Conservation (phyloP, 2,329 filamentous ascomycete genomes). For the Aureobasidium sp. region DNA sequence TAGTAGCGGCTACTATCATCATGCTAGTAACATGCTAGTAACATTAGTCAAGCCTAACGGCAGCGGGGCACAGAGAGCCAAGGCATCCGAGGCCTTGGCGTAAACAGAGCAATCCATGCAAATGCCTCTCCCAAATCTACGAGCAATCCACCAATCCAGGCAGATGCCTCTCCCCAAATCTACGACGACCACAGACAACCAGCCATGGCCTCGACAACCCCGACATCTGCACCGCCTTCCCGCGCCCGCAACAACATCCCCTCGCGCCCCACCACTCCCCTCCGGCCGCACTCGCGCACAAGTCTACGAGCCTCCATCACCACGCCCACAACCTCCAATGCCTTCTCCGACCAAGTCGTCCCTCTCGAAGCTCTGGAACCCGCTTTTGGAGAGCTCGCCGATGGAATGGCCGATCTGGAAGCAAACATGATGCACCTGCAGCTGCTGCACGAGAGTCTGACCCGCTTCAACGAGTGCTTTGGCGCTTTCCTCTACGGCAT, state of each 20-base stretch:
- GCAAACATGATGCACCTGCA: conserved; percentile 97
- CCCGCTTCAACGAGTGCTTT: conserved; percentile 92
- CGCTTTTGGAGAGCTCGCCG: conserved; percentile 85
- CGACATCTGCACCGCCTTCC: conserved; percentile 13
- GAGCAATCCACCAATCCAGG: too few species aligned
- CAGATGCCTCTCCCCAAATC: too few species aligned
- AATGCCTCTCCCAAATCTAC: too few species aligned
- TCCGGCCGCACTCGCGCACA: conserved; percentile 81
- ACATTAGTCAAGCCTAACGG: too few species aligned
- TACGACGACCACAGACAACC: too few species aligned
- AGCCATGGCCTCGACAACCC: conserved; percentile 11
- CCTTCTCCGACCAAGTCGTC: conserved; percentile 46
- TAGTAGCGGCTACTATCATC: too few species aligned
- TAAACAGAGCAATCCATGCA: too few species aligned
- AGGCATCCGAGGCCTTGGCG: too few species aligned
- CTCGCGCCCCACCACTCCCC: conserved; percentile 82
- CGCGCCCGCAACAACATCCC: conserved; percentile 35
- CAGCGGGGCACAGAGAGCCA: too few species aligned
- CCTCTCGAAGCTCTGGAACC: conserved; percentile 81
- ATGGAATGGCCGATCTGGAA: conserved; percentile 91
- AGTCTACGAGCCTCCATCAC: conserved; percentile 68
- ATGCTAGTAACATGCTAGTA: too few species aligned
- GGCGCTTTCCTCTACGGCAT: conserved; percentile 90
- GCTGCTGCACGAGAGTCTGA: conserved; percentile 89
- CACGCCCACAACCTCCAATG: conserved; percentile 37